Evolutionary conservation across 1,139 yeast species (phyloP).

Genomic region (Saccharomyces pastorianus): DNA sequence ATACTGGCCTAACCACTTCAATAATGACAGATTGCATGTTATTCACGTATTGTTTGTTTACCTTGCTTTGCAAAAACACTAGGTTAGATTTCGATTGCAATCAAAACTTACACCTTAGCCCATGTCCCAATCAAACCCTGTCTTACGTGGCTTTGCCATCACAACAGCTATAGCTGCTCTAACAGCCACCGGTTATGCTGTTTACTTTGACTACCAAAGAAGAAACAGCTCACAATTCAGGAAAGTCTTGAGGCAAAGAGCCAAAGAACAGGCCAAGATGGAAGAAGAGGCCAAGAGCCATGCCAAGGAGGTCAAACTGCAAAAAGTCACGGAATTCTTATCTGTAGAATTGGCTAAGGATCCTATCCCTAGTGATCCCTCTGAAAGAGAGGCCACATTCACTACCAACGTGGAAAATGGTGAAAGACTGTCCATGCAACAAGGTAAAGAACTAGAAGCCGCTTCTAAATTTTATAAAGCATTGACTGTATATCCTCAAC

Average conservation of each 20-base stretch:
- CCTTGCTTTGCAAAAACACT: neutral
- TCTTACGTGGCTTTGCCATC: slow-evolving; percentile 31
- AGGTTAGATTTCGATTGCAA: neutral
- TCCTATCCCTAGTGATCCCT: slow-evolving; percentile 68
- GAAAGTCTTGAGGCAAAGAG: slow-evolving; percentile 56
- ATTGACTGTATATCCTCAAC: slow-evolving; percentile 88
- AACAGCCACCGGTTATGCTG: slow-evolving; percentile 61
- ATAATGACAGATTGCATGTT: neutral
- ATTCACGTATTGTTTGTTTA: neutral
- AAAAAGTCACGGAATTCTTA: slow-evolving; percentile 53
- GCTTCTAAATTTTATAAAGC: slow-evolving; percentile 93
- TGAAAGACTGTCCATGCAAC: slow-evolving; percentile 55
- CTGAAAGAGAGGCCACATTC: slow-evolving; percentile 61
- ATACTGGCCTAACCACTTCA: neutral
- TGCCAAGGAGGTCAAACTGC: slow-evolving; percentile 53
- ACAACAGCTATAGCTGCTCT: slow-evolving; percentile 50
- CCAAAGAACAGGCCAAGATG: slow-evolving; percentile 50
- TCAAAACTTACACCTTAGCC: neutral
- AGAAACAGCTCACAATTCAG: slow-evolving; percentile 79
- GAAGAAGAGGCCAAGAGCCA: slow-evolving; percentile 51
- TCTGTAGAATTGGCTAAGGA: slow-evolving; percentile 54
- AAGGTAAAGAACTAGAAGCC: slow-evolving; percentile 61
- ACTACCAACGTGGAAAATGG: slow-evolving; percentile 79
- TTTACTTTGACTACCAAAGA: slow-evolving; percentile 87
- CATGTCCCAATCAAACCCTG: slow-evolving; percentile 19